Conservation (phyloP, 805 yeast species). For the Blastobotrys terrestris region DNA sequence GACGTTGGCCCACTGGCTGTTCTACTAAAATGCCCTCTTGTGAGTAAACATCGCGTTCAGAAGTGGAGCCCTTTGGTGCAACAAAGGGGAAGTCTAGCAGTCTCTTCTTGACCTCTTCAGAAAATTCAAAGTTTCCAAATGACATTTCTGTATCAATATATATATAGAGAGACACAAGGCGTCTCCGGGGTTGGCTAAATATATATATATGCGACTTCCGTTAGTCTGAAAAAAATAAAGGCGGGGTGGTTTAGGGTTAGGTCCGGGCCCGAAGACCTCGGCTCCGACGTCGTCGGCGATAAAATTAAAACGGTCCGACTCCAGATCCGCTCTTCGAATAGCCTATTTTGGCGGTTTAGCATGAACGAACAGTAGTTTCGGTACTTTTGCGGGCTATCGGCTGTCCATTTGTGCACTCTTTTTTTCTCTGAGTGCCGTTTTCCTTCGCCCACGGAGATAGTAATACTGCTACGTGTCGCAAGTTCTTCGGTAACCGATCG, state of each 20-base stretch:
- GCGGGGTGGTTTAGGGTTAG: neutral
- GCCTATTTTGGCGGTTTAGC: too few relatives aligned
- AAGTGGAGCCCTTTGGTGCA: slow-evolving; percentile 8
- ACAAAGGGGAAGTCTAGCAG: slow-evolving; percentile 9
- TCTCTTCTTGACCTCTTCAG: slow-evolving; percentile 9
- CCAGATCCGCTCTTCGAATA: too few relatives aligned
- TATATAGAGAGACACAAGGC: neutral
- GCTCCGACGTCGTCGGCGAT: neutral
- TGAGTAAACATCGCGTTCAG: neutral
- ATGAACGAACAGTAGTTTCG: too few relatives aligned
- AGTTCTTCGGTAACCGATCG: too few relatives aligned
- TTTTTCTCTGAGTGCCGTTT: too few relatives aligned
- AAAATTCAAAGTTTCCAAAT: neutral
- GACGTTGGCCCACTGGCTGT: slow-evolving; percentile 23
- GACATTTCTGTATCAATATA: neutral
- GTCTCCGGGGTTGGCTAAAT: neutral
- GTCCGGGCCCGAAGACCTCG: neutral
- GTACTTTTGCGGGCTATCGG: too few relatives aligned
- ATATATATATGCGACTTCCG: neutral
- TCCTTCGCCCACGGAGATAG: too few relatives aligned
- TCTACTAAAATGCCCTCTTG: neutral
- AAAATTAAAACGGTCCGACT: neutral
- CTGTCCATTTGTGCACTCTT: too few relatives aligned
- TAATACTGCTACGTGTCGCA: too few relatives aligned
- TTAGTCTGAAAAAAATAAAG: neutral